Conservation (phyloP, 73 alveolate genomes). For the Paramecium caudatum region DNA sequence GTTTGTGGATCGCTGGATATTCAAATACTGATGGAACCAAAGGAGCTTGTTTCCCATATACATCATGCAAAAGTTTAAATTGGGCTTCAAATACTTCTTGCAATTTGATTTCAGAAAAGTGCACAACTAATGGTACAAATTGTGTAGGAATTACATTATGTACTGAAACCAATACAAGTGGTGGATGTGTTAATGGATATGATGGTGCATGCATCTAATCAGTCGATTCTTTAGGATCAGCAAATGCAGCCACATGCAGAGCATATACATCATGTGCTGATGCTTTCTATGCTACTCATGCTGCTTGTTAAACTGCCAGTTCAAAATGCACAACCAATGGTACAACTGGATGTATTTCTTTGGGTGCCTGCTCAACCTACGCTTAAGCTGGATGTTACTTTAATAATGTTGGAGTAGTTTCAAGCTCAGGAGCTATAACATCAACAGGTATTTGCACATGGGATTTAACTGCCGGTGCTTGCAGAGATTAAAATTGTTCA, state of each 20-base stretch:
- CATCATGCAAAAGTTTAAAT: conserved; percentile 1
- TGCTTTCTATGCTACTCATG: conserved; percentile 39
- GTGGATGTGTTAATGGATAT: conserved; percentile 36
- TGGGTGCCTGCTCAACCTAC: conserved; percentile 27
- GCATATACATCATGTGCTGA: conserved; percentile 36
- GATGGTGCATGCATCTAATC: conserved; percentile 42
- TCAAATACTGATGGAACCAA: conserved; percentile 13
- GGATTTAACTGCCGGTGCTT: neutral
- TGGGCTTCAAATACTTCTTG: neutral
- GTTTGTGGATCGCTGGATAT: conserved; percentile 38
- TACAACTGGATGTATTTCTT: neutral
- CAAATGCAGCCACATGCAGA: neutral
- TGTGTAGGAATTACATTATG: neutral
- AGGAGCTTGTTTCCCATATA: conserved; percentile 20
- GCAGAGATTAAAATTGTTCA: conserved; percentile 27
- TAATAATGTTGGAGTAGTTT: neutral
- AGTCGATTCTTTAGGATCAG: neutral
- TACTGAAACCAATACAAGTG: conserved; percentile 1
- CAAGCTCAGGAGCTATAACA: neutral
- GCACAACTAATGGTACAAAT: conserved; percentile 50
- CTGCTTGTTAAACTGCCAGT: neutral
- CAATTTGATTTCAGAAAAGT: neutral
- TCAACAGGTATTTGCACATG: conserved; percentile 18
- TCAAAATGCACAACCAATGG: conserved; percentile 8
- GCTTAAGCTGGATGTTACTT: neutral